A percentile compares a stretch with the other conserved stretches of the same genome.
Conservation (phyloP, 1,139 yeast genomes). For the Geotrichum klebahnii region DNA sequence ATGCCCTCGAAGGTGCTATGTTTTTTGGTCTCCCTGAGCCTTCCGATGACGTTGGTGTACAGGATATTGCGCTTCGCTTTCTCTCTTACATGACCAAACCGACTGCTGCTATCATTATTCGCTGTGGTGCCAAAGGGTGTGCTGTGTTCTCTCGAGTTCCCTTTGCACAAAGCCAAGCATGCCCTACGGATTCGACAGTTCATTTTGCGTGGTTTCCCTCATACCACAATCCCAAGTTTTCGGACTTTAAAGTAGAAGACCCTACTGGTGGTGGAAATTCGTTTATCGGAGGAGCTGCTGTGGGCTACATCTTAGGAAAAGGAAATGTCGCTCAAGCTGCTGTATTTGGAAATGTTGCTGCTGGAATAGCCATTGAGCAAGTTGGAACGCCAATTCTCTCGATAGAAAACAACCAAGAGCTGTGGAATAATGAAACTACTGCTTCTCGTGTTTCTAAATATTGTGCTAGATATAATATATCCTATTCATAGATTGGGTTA, state of each 20-base stretch:
- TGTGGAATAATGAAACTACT: constrained; percentile 53
- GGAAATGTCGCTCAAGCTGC: constrained; percentile 56
- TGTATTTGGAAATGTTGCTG: constrained; percentile 68
- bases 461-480: not conserved
- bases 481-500: not conserved
- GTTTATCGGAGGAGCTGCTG: constrained; percentile 74
- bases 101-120: constrained; percentile 50
- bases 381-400: constrained; percentile 59
- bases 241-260: constrained; percentile 55
- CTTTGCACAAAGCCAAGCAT: constrained; percentile 5
- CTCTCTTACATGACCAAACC: constrained; percentile 41
- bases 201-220: constrained; percentile 56
- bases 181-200: not conserved
- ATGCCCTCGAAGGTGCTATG: constrained; percentile 73
- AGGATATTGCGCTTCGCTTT: constrained; percentile 46
- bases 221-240: constrained; percentile 47
- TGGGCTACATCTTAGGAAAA: constrained; percentile 47
- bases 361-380: constrained; percentile 74
- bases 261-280: constrained; percentile 96
- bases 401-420: constrained; percentile 28
- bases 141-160: constrained; percentile 21
- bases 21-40: constrained; percentile 48
- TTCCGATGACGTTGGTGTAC: constrained; percentile 39
- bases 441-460: constrained; percentile 22
- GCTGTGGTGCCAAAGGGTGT: constrained; percentile 30